Evolutionary conservation across 352 stramenopile genomes (phyloP), one percentile per base, ranked within the genome.

Genomic region (Plasmopara halstedii): DNA sequence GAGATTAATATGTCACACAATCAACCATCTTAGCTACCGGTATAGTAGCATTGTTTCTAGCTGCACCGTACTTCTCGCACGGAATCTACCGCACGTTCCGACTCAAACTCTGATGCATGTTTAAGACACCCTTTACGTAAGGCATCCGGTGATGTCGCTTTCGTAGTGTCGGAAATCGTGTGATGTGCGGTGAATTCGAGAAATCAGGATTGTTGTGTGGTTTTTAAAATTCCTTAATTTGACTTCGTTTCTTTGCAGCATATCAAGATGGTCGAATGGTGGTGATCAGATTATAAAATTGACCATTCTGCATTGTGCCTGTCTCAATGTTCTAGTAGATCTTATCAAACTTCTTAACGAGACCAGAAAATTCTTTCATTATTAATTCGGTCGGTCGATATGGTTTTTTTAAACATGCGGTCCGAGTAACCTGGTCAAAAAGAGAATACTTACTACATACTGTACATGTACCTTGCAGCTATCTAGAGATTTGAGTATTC

Each of bases 401-500:
- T 25, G 45, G 47, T 41, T 53, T n/a, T n/a, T n/a, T 47, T 25
- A 56, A 53, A 65, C 27, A 58, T 64, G 56, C 56, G 42, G 56
- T 60, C 50, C 22, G 38, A 43, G 17, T 7, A 8, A 33, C 31
- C 27, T 26, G 9, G 42, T 58, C 42, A 17, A 49, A 60, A 60
- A 64, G 44, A 56, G 31, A 46, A 46, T 42, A 42, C 36, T 29
- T 29, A 35, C 11, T 35, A 17, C 6, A 6, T 35, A 13, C 14
- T 17, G 31, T 35, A 35, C 31, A 14, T 35, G 31, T 35, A 46
- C 25, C 39, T 46, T 31, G 35, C 11, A 18, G 18, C 13, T 14
- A 52, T 53, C 41, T 21, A 21, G 10, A 43, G 51, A 65, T 65
- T 65, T 62, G 56, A 56, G 35, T n/a, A 15, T 5, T 50, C 17